Base-by-base conservation (phyloP, 2,329 filamentous ascomycete genomes). In the Talaromyces sp. region DNA sequence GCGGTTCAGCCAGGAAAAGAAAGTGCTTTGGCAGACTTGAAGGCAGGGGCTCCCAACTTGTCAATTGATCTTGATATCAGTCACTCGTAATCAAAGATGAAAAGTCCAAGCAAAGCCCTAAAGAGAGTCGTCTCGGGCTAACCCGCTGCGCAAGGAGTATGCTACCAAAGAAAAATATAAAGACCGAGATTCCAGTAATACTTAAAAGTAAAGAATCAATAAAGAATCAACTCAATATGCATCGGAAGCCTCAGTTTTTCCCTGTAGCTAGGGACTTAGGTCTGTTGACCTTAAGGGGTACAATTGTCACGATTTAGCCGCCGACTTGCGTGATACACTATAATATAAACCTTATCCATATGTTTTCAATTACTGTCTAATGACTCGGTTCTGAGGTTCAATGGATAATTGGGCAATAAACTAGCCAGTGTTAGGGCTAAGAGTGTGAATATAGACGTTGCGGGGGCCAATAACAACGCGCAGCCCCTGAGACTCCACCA, bases 401-500 rank as follows among this genome's bases (percentile, higher is more conserved):
- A 7, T 3, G 22, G 14, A 45, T 4, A n/a, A 41, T n/a, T 24
- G 45, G 27, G 4, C 27, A 5, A 31, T 3, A 49, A 14, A 49
- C 3, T 24, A 24, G 13, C n/a, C 31, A 27, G 27, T 47, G 6
- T 31, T 31, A 50, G 24, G 22, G 22, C 22, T 31, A 31, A 6
- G 4, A 31, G 4, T 22, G 11, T 52, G 14, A 31, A 31, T 11
- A 4, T 35, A 35, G 27, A 33, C 16, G 27, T 33, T 56, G 57
- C 57, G 37, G 57, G 41, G 39, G 33, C 57, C 57, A 62, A 54
- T 56, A 22, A 57, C n/a, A 13, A 31, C 24, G 10, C 7, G 57
- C 52, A 11, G 33, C 52, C 52, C 52, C 52, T 56, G 52, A 56
- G 52, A 33, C 52, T 41, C 56, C 39, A 45, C 39, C 22, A 60